A percentile compares a stretch with the other conserved stretches of the same genome.
Conservation (phyloP, 2,329 filamentous ascomycete species). For the Exophiala dermatitidis region DNA sequence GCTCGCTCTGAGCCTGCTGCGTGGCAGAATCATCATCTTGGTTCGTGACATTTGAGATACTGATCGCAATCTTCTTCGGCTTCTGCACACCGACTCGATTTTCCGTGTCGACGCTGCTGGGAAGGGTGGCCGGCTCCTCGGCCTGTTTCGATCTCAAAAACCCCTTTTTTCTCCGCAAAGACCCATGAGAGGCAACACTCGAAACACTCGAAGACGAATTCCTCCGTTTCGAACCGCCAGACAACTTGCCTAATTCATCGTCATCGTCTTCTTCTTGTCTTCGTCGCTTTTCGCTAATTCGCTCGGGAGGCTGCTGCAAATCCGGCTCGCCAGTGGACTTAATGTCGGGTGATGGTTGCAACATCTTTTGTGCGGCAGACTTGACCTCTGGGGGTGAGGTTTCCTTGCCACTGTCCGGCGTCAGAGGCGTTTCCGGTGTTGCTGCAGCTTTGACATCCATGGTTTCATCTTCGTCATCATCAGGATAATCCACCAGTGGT, state of each 20-base stretch:
- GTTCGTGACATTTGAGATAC: conserved; percentile 19
- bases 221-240: conserved; percentile 44
- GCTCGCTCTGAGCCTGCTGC: conserved; percentile 8
- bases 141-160: conserved; percentile 26
- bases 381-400: conserved; percentile 24
- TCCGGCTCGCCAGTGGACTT: conserved; percentile 32
- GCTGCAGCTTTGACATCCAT: conserved; percentile 47
- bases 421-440: conserved; percentile 21
- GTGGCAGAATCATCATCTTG: conserved; percentile 14
- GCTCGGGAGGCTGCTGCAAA: conserved; percentile 56
- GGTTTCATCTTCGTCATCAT: conserved; percentile 67
- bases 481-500: conserved; percentile 83
- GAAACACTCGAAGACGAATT: conserved; percentile 36
- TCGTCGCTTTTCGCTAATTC: conserved; percentile 78
- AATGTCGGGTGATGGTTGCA: conserved; percentile 29
- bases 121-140: conserved; percentile 4
- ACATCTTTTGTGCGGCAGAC: conserved; percentile 26
- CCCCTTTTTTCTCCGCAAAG: conserved; percentile 22
- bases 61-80: conserved; percentile 25
- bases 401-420: conserved; percentile 28
- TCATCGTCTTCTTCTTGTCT: conserved; percentile 76
- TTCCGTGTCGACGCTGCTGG: conserved; percentile 16
- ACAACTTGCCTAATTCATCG: conserved; percentile 79
- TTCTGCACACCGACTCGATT: conserved; percentile 21
- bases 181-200: conserved; percentile 17